Conservation (phyloP, 1,284 basidiomycete genomes). For the Heterobasidion irregulare region DNA sequence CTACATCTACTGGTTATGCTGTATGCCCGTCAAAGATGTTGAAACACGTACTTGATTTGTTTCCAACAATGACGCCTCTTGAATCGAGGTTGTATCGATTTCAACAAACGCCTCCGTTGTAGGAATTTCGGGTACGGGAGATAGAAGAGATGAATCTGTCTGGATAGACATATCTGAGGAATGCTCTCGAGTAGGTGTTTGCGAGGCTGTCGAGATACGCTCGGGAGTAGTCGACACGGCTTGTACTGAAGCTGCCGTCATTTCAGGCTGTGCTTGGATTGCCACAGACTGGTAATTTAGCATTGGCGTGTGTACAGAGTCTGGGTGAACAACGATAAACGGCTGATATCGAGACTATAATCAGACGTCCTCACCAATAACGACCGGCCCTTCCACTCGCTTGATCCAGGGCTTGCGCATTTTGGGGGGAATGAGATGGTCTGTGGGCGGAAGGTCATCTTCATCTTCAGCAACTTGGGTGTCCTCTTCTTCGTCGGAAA, state of each 20-base stretch:
- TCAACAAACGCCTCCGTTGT: background rate
- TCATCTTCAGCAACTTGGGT: conserved; percentile 15
- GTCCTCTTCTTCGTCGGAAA: conserved; percentile 30
- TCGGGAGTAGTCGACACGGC: background rate
- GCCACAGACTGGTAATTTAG: conserved; percentile 16
- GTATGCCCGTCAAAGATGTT: background rate
- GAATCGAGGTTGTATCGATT: background rate
- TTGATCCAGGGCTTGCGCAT: conserved; percentile 49
- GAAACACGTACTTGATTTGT: conserved; percentile 1
- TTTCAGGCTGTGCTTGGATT: conserved; percentile 23
- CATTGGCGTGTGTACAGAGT: background rate
- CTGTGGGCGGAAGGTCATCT: conserved; percentile 9
- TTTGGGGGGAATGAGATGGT: conserved; percentile 37
- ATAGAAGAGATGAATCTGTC: background rate
- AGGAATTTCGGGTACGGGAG: background rate
- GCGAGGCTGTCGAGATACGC: background rate
- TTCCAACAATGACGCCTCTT: background rate
- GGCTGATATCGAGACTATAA: background rate
- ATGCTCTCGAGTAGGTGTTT: background rate
- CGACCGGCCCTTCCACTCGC: conserved; percentile 30
- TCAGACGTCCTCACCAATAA: conserved; percentile 24
- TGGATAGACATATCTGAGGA: background rate
- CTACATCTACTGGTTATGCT: conserved; percentile 1
- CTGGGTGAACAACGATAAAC: background rate
- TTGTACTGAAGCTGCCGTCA: conserved; percentile 16